Percentiles rank a stretch among this genome's conserved stretches.
These are phyloP conservation scores for Cicer bijugum DNA, from an alignment of 306 rosid genomes.

Conservation along the genomic window DNA sequence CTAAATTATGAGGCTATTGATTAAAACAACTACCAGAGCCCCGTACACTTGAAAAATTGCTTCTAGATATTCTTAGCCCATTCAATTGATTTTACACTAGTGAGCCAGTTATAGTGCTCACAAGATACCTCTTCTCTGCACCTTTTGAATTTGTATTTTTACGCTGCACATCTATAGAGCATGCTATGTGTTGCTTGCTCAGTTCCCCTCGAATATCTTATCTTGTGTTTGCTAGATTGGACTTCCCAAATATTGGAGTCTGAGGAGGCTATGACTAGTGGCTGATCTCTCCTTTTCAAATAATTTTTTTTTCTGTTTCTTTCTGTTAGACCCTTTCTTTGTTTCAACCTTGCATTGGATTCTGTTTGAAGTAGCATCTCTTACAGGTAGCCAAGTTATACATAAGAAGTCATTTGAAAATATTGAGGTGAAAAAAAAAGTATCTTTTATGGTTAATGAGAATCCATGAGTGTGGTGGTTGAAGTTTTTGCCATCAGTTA, in stretches of 20 bases:
- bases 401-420: conserved; percentile 1
- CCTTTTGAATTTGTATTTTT: background rate
- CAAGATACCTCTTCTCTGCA: conserved; percentile 28
- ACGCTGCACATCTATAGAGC: background rate
- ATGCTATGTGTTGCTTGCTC: background rate
- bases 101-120: background rate
- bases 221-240: conserved; percentile 9
- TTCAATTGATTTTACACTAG: conserved; percentile 5
- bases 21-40: background rate
- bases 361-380: conserved; percentile 11
- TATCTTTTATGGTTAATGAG: background rate
- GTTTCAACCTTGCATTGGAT: conserved; percentile 27
- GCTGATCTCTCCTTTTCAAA: background rate
- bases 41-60: conserved; percentile 7
- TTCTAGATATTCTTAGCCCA: background rate
- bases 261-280: conserved; percentile 2
- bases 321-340: background rate
- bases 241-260: background rate
- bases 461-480: conserved; percentile 15
- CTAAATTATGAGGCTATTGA: background rate
- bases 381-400: background rate
- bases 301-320: background rate
- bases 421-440: background rate
- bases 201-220: background rate
- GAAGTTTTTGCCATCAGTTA: conserved; percentile 23